Evolutionary conservation across 495 filamentous ascomycete species (phyloP), one percentile per base, ranked within the genome.

Genomic region (Aspergillus diversus): DNA sequence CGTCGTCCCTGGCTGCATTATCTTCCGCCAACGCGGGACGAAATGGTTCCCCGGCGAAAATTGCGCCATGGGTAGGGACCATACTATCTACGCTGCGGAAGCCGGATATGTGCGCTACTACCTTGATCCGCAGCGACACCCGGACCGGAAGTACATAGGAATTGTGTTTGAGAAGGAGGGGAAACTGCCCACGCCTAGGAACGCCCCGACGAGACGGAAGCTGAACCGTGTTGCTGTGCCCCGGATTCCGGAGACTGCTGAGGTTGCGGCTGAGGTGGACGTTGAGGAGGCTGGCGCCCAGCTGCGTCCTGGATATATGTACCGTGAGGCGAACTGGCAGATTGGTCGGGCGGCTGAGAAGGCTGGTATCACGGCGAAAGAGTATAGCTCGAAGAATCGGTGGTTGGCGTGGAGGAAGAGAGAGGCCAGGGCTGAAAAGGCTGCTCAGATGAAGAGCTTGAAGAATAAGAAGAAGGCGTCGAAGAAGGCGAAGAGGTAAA

Each of bases 31-130:
- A 77, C 89, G 95, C 60, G 95, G 95, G 63, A 94, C 96, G 32
- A 84, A 87, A 71, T 99, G 95, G 95, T 92, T 88, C 71, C 87
- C 95, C 2, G 95, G 95, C 66, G 94, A 97, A 72, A 97, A 97
- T 78, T 90, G 90, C 72, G 89, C 82, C 60, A 92, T 97, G 83
- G 95, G 95, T 13, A 87, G 94, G n/a, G 93, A 98, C 77, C 95
- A 97, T 82, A 97, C 94, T 34, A 97, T 99, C 80, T 97, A 90
- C 74, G 91, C 95, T 42, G 84, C 84, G 35, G 81, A 88, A 37
- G 79, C 89, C 12, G 95, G 95, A 48, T 98, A 93, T 76, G 95
- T 99, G 51, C 91, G 92, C 64, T 99, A 96, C 82, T 99, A 99
- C 80, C 86, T 87, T 60, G 93, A 97, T 67, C 93, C 92, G 2